Conservation (phyloP, 176 grass and related monocot genomes). For the Saccharum officinarum region DNA sequence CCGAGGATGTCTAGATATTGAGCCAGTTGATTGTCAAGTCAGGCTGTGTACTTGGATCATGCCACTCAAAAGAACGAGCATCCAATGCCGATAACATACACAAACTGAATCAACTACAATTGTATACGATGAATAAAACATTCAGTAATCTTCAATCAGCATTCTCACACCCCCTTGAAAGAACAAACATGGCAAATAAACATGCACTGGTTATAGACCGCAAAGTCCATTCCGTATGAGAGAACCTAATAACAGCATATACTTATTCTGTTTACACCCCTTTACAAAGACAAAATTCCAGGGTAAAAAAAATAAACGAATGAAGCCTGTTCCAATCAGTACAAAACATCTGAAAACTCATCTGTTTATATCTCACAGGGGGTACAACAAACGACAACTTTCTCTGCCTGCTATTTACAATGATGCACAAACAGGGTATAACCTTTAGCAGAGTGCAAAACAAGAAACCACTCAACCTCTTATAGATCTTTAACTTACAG, state of each 20-base stretch:
- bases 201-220: not conserved
- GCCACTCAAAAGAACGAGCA: not conserved
- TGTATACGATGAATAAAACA: not conserved
- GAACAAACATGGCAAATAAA: not conserved
- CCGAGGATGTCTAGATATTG: not conserved
- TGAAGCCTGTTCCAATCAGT: slow-evolving; percentile 50
- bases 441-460: slow-evolving; percentile 49
- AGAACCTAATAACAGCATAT: slow-evolving; percentile 22
- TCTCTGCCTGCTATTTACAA: slow-evolving; percentile 71
- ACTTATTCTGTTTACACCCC: slow-evolving; percentile 32
- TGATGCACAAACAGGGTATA: slow-evolving; percentile 53
- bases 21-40: not conserved
- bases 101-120: not conserved
- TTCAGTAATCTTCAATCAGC: not conserved
- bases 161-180: not conserved
- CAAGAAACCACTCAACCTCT: slow-evolving; percentile 40
- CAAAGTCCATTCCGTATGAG: not conserved
- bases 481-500: slow-evolving; percentile 53
- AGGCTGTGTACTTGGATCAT: not conserved
- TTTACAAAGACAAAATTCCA: slow-evolving; percentile 44
- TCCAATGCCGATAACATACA: not conserved
- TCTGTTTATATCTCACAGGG: slow-evolving; percentile 41
- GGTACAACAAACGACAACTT: slow-evolving; percentile 42
- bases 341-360: slow-evolving; percentile 41
- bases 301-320: slow-evolving; percentile 49